Evolutionary conservation across 805 yeast species (phyloP).

Genomic region (Yamadazyma phyllophila): DNA sequence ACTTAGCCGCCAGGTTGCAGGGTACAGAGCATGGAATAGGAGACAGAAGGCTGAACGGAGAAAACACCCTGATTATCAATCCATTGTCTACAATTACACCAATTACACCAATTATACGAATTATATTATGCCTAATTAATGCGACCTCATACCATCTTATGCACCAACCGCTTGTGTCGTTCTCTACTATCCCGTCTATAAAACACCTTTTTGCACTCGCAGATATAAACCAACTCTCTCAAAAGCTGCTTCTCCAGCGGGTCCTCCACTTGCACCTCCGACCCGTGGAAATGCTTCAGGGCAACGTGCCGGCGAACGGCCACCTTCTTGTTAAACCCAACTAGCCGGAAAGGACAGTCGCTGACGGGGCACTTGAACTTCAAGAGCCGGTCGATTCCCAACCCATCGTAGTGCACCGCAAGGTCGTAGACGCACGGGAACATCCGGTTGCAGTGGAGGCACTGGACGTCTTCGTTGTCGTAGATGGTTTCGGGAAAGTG

Average conservation of each 20-base stretch:
- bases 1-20: too few species aligned
- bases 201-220: conserved; percentile 12
- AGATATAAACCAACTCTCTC: conserved; percentile 11
- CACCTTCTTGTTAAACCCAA: conserved; percentile 30
- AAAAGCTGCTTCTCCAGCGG: conserved; percentile 1
- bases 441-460: conserved; percentile 10
- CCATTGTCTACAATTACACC: too few species aligned
- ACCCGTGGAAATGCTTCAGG: conserved; percentile 16
- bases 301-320: conserved; percentile 29
- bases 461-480: neutral
- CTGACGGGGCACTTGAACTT: conserved; percentile 26
- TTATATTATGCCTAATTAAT: too few species aligned
- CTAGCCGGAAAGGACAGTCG: conserved; percentile 27
- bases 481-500: neutral
- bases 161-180: conserved; percentile 11
- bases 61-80: too few species aligned
- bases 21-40: too few species aligned
- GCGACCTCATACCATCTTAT: conserved; percentile 1
- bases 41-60: too few species aligned
- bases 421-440: conserved; percentile 13
- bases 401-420: conserved; percentile 21
- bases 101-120: too few species aligned
- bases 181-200: conserved; percentile 15
- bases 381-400: conserved; percentile 15
- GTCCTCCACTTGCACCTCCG: neutral